Base-by-base conservation (phyloP, 2,329 filamentous ascomycete species). In the Claviceps sp. region DNA sequence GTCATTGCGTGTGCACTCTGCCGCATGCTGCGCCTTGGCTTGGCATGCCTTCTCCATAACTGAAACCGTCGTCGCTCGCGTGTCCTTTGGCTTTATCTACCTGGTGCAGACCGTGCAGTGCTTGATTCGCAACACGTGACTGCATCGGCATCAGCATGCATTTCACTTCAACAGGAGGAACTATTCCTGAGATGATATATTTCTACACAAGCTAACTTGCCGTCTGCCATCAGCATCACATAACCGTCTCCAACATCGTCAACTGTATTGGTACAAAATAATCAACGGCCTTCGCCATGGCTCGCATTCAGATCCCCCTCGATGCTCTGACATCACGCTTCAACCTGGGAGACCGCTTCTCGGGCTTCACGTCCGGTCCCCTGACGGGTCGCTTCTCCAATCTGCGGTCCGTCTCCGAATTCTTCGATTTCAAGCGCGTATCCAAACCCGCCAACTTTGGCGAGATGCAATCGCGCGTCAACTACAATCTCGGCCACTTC, bases 401-500 rank as follows among this genome's bases (percentile, higher is more conserved):
- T 72, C 78, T 98, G 65, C 86, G 84, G 55, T 91, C 93, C 56
- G 70, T 97, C 61, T 83, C 84, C 67, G 93, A 98, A 72, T 98
- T 98, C 73, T 78, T 96, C 69, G 90, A 97, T 71, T 70, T 97
- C 73, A 96, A 96, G 81, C 89, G 90, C 60, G 64, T 98, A 52
- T 95, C 89, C 59, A 98, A 97, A 75, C 93, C 93, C 30, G 81
- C 80, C 65, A 94, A 94, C 74, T 96, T 97, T 63, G 75, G 74
- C 59, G 90, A 96, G 70, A 82, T 89, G 58, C 91, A 97, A 71
- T 89, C 85, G 61, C 83, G 91, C 59, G 84, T 95, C 73, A 95
- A 94, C 77, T 96, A 96, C 83, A 98, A 98, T 71, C 74, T 98
- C 59, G 82, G 86, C 68, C 86, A 97, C 75, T 98, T 95, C 77